These are phyloP conservation scores for Cryptococcus sp. DNA, from an alignment of 1,284 basidiomycete species.

Conservation along the genomic window DNA sequence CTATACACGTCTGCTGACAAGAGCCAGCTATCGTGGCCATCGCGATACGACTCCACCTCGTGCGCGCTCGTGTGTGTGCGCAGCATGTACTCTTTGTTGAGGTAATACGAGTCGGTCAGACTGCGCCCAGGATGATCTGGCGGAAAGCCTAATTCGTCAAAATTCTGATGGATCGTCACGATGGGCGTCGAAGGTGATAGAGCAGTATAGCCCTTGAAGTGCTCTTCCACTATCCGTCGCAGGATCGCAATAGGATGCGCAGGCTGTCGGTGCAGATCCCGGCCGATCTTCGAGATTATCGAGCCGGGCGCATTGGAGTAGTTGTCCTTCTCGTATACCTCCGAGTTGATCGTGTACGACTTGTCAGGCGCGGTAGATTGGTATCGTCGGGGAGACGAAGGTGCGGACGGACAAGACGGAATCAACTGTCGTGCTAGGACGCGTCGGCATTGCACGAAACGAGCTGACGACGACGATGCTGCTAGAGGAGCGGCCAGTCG, in stretches of 20 bases:
- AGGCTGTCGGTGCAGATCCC: slow-evolving; percentile 72
- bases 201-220: slow-evolving; percentile 68
- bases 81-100: slow-evolving; percentile 87
- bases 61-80: slow-evolving; percentile 98
- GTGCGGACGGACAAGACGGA: no score
- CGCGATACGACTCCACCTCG: slow-evolving; percentile 86
- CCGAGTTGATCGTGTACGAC: slow-evolving; percentile 37
- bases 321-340: slow-evolving; percentile 67
- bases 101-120: slow-evolving; percentile 91
- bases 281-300: slow-evolving; percentile 73
- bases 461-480: no score
- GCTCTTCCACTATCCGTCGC: slow-evolving; percentile 77
- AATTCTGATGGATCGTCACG: slow-evolving; percentile 89
- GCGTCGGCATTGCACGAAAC: no score
- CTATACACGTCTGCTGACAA: slow-evolving; percentile 98
- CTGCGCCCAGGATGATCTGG: slow-evolving; percentile 89
- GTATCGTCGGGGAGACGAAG: background rate
- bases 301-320: slow-evolving; percentile 83
- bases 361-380: background rate
- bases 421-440: no score
- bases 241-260: slow-evolving; percentile 86
- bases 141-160: slow-evolving; percentile 94
- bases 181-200: slow-evolving; percentile 71
- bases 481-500: no score
- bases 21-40: slow-evolving; percentile 79